Evolutionary conservation across 305 asterid species (phyloP).

Genomic region (Withania somnifera): DNA sequence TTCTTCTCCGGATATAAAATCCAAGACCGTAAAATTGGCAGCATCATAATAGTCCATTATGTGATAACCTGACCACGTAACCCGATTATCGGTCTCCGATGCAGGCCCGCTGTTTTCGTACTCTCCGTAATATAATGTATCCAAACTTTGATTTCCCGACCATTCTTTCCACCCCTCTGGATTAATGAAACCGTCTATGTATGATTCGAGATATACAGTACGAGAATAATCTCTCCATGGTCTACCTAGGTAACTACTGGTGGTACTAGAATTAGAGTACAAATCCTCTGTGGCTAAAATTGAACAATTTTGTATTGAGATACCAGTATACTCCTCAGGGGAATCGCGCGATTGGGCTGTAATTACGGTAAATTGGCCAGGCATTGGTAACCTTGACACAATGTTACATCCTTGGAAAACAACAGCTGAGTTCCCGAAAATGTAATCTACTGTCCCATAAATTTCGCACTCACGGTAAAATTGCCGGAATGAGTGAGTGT

Average conservation of each 20-base stretch:
- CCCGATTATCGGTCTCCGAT: conserved; percentile 44
- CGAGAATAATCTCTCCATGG: conserved; percentile 67
- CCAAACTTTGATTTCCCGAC: conserved; percentile 45
- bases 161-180: conserved; percentile 63
- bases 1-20: conserved; percentile 54
- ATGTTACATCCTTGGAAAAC: conserved; percentile 70
- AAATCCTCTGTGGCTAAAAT: conserved; percentile 50
- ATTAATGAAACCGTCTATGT: conserved; percentile 38
- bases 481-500: conserved; percentile 67
- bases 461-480: conserved; percentile 79
- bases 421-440: conserved; percentile 78
- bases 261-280: conserved; percentile 17
- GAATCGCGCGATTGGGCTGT: conserved; percentile 56
- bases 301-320: conserved; percentile 69
- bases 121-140: conserved; percentile 74
- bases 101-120: conserved; percentile 64
- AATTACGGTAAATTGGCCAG: conserved; percentile 53
- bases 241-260: conserved; percentile 61
- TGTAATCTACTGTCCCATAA: conserved; percentile 76
- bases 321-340: conserved; percentile 51
- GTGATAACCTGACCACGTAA: conserved; percentile 56
- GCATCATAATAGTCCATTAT: conserved; percentile 60
- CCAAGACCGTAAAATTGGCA: conserved; percentile 44
- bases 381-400: conserved; percentile 57
- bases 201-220: conserved; percentile 53